Percentiles rank a stretch among this genome's conserved stretches.
phyloP scores from a whole-genome alignment of 768 basidiomycete species.

The Calocybe gangraenosa region DNA sequence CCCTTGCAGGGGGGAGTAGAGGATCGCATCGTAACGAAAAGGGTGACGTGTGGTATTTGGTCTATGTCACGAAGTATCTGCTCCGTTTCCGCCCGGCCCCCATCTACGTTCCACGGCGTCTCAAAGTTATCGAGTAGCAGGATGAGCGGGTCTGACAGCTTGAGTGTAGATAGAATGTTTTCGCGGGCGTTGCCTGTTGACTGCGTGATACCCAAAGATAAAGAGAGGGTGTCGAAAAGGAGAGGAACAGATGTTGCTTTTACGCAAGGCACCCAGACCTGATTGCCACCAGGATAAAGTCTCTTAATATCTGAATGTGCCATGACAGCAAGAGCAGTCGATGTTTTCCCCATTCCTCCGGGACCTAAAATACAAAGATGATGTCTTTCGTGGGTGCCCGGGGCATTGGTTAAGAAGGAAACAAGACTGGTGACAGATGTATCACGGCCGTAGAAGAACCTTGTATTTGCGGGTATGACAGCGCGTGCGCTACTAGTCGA shows the following conservation, averaged over 20 bases:
- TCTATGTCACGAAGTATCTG: not conserved
- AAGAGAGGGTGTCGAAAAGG: slow-evolving; percentile 19
- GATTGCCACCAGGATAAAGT: slow-evolving; percentile 14
- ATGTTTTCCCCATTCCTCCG: slow-evolving; percentile 31
- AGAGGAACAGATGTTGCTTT: slow-evolving; percentile 20
- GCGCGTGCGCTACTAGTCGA: not conserved
- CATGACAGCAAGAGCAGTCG: slow-evolving; percentile 22
- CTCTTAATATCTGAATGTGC: slow-evolving; percentile 16
- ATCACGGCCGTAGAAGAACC: slow-evolving; percentile 19
- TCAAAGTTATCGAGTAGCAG: slow-evolving; percentile 31
- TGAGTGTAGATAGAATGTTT: slow-evolving; percentile 13
- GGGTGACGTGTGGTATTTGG: not conserved
- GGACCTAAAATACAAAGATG: slow-evolving; percentile 24
- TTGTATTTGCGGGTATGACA: slow-evolving; percentile 12
- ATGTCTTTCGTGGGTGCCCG: slow-evolving; percentile 7
- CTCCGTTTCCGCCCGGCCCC: not conserved
- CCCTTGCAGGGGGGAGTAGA: slow-evolving; percentile 20
- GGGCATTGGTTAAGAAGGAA: not conserved
- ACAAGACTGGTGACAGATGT: slow-evolving; percentile 14
- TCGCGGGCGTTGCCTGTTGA: slow-evolving; percentile 14
- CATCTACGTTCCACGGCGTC: slow-evolving; percentile 24
- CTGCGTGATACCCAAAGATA: slow-evolving; percentile 15
- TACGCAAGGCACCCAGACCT: slow-evolving; percentile 28
- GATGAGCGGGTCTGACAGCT: slow-evolving; percentile 11
- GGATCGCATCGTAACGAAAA: not conserved